Evolutionary conservation across 352 stramenopile species (phyloP).

Genomic region (Aphanomyces euteiches): DNA sequence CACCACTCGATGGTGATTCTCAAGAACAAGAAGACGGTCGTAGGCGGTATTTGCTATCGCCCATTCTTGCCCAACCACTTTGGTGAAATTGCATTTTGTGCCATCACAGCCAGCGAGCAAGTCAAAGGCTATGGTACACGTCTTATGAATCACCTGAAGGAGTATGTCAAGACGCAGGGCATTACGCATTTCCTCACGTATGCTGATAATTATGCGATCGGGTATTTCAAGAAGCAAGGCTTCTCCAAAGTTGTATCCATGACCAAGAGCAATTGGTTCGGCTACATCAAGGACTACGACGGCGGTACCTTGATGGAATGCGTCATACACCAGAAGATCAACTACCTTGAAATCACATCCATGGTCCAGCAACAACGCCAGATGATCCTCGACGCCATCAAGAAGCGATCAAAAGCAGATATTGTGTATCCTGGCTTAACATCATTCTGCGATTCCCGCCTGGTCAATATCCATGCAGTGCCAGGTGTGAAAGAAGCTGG

Average conservation of each 20-base stretch:
- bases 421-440: constrained; percentile 70
- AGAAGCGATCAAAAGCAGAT: constrained; percentile 63
- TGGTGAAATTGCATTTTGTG: constrained; percentile 99
- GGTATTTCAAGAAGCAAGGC: constrained; percentile 99
- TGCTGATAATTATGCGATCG: constrained; percentile 98
- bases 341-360: constrained; percentile 94
- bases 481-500: constrained; percentile 82
- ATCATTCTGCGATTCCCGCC: constrained; percentile 68
- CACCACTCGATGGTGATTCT: constrained; percentile 92
- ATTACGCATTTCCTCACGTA: constrained; percentile 98
- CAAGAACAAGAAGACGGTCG: constrained; percentile 89
- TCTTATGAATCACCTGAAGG: constrained; percentile 99
- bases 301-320: constrained; percentile 99
- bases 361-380: constrained; percentile 94
- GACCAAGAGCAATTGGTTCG: constrained; percentile 87
- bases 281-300: constrained; percentile 99
- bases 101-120: constrained; percentile 95
- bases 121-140: constrained; percentile 97
- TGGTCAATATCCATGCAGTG: constrained; percentile 86
- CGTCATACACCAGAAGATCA: constrained; percentile 96
- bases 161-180: constrained; percentile 89
- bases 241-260: constrained; percentile 88
- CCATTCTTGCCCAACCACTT: constrained; percentile 94
- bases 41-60: constrained; percentile 98
- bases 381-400: constrained; percentile 81